Conservation (phyloP, 768 basidiomycete species). For the Dendrothele bispora region DNA sequence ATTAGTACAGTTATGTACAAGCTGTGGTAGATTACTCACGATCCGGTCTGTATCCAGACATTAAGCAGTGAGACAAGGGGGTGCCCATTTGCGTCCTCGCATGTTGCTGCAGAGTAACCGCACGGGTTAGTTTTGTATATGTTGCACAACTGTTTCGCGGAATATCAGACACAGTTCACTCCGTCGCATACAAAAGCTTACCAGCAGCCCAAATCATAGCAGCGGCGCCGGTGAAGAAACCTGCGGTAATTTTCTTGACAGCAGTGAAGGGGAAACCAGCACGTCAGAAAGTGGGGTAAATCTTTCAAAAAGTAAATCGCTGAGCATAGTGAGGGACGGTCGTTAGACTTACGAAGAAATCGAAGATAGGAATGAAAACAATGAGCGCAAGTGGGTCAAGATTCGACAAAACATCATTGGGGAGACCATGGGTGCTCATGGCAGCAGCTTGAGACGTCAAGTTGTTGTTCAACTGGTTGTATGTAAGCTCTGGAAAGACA, state of each 20-base stretch:
- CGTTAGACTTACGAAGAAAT: slow-evolving; percentile 41
- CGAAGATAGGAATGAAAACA: slow-evolving; percentile 67
- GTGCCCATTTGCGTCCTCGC: slow-evolving; percentile 36
- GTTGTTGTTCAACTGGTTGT: slow-evolving; percentile 58
- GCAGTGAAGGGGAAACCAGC: slow-evolving; percentile 54
- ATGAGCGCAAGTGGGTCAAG: slow-evolving; percentile 55
- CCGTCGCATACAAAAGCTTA: too few species aligned
- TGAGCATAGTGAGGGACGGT: neutral
- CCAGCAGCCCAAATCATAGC: slow-evolving; percentile 74
- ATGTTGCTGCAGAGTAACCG: slow-evolving; percentile 48
- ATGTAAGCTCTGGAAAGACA: slow-evolving; percentile 48
- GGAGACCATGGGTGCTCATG: slow-evolving; percentile 51
- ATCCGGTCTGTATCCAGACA: slow-evolving; percentile 76
- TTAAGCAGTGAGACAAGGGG: slow-evolving; percentile 60
- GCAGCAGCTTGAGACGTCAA: slow-evolving; percentile 56
- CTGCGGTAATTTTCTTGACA: slow-evolving; percentile 56
- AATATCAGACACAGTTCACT: too few species aligned
- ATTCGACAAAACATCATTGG: slow-evolving; percentile 58
- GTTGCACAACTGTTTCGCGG: slow-evolving; percentile 71
- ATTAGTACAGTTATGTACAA: slow-evolving; percentile 11
- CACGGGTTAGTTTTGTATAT: slow-evolving; percentile 66
- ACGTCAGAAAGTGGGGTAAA: slow-evolving; percentile 58
- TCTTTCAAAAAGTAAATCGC: slow-evolving; percentile 22
- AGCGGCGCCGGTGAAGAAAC: slow-evolving; percentile 48
- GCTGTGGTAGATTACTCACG: slow-evolving; percentile 43